Conservation (phyloP, 345 rosid species). For the Raphanus sativus region DNA sequence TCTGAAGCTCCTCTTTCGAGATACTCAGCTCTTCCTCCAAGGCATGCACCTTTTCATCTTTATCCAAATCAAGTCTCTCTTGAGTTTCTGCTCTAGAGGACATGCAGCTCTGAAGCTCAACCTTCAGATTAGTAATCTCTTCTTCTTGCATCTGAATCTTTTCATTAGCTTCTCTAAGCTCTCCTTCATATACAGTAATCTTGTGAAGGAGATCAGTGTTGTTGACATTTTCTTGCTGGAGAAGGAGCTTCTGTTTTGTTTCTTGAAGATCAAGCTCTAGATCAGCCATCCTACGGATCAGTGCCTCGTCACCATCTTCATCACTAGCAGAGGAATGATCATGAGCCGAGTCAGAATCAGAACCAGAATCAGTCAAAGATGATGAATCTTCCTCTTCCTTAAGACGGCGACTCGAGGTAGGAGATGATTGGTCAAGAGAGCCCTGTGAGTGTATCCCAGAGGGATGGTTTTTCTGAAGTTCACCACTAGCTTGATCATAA, state of each 20-base stretch:
- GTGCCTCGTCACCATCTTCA: conserved; percentile 49
- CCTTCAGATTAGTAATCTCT: conserved; percentile 53
- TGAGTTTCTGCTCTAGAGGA: conserved; percentile 25
- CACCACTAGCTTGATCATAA: conserved; percentile 76
- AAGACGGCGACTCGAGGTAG: conserved; percentile 47
- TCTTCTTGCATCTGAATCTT: conserved; percentile 48
- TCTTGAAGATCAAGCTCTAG: conserved; percentile 59
- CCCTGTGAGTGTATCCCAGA: conserved; percentile 52
- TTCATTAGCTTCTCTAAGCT: conserved; percentile 55
- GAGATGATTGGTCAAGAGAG: conserved; percentile 47
- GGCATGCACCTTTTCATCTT: conserved; percentile 24
- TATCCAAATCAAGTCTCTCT: conserved; percentile 3
- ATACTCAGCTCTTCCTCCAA: conserved; percentile 52
- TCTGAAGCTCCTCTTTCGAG: conserved; percentile 48
- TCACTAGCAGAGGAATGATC: conserved; percentile 43
- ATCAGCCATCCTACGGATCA: conserved; percentile 48
- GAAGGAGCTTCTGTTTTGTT: conserved; percentile 52
- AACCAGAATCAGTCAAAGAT: conserved; percentile 61
- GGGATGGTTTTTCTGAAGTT: conserved; percentile 54
- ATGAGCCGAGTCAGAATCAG: conserved; percentile 45
- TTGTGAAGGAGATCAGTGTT: conserved; percentile 43
- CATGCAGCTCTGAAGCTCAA: conserved; percentile 52
- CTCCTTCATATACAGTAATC: conserved; percentile 47
- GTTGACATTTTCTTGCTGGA: conserved; percentile 41
- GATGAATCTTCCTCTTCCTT: conserved; percentile 66